Percentiles rank a stretch among this genome's conserved stretches.
phyloP scores from a whole-genome alignment of 2,329 filamentous ascomycete genomes.

The Colletotrichum lentis region DNA sequence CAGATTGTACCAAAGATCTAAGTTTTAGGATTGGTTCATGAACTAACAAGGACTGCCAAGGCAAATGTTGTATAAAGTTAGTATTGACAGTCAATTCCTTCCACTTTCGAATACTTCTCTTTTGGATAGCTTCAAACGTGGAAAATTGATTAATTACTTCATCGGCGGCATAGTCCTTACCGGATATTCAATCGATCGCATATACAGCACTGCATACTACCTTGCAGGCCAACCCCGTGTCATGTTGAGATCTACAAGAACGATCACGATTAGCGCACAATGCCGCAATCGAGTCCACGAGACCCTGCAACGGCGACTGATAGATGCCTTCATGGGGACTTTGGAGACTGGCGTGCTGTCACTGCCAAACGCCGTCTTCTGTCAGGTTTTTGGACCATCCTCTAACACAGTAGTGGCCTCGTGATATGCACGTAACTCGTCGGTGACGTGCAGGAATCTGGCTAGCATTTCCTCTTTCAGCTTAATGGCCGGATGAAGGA shows the following conservation, averaged over 20 bases:
- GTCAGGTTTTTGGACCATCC: conserved; percentile 27
- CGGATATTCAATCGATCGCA: background rate
- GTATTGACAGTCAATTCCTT: too few species aligned
- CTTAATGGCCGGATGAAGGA: conserved; percentile 10
- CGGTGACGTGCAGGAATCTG: conserved; percentile 30
- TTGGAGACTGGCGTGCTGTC: conserved; percentile 23
- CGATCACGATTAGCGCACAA: conserved; percentile 11
- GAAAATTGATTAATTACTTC: too few species aligned
- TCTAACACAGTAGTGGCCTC: conserved; percentile 13
- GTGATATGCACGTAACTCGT: conserved; percentile 29
- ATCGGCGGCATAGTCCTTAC: background rate
- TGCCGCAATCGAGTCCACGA: conserved; percentile 1
- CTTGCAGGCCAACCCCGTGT: background rate
- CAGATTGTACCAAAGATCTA: too few species aligned
- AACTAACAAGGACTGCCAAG: too few species aligned
- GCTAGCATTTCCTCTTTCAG: conserved; percentile 19
- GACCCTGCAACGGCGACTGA: conserved; percentile 10
- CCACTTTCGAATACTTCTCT: too few species aligned
- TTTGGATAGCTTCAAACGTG: too few species aligned
- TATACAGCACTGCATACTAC: background rate
- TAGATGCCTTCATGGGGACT: conserved; percentile 12
- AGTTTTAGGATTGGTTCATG: too few species aligned
- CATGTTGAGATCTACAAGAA: conserved; percentile 6
- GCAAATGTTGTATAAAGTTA: too few species aligned
- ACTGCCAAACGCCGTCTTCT: conserved; percentile 7